phyloP scores from a whole-genome alignment of 2,329 filamentous ascomycete species.

The Aureobasidium leucospermi region DNA sequence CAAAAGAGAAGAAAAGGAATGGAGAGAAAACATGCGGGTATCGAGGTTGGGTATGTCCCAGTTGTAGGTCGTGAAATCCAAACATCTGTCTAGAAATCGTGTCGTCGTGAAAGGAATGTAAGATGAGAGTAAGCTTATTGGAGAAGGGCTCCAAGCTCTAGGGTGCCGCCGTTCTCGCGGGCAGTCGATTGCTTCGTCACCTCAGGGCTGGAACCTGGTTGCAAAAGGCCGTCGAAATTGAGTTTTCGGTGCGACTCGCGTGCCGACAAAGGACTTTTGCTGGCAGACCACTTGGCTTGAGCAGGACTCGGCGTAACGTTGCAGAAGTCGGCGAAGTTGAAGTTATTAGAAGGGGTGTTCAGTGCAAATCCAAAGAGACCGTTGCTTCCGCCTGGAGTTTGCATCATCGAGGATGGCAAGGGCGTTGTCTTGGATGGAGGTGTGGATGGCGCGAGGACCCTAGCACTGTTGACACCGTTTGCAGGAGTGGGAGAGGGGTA shows the following conservation, averaged over 20 bases:
- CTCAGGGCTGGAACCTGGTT: constrained; percentile 42
- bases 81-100: constrained; percentile 7
- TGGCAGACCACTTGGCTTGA: constrained; percentile 66
- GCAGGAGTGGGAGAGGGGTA: constrained; percentile 87
- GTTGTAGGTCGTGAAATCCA: constrained; percentile 8
- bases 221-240: constrained; percentile 72
- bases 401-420: constrained; percentile 79
- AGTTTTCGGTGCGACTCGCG: constrained; percentile 67
- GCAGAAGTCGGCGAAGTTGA: constrained; percentile 95
- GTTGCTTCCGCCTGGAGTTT: constrained; percentile 63
- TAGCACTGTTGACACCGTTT: constrained; percentile 41
- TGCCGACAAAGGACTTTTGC: constrained; percentile 62
- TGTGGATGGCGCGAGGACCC: constrained; percentile 46
- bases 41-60: constrained; percentile 9
- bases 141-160: constrained; percentile 49
- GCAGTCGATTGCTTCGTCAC: constrained; percentile 26
- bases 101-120: constrained; percentile 11
- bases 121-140: not conserved
- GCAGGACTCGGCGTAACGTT: constrained; percentile 95
- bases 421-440: constrained; percentile 50
- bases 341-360: constrained; percentile 72
- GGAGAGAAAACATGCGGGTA: constrained; percentile 3
- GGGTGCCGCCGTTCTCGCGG: constrained; percentile 49
- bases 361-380: constrained; percentile 54
- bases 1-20: not conserved